These are phyloP conservation scores for Silybum marianum DNA, from an alignment of 129 eudicot species.

Conservation along the genomic window DNA sequence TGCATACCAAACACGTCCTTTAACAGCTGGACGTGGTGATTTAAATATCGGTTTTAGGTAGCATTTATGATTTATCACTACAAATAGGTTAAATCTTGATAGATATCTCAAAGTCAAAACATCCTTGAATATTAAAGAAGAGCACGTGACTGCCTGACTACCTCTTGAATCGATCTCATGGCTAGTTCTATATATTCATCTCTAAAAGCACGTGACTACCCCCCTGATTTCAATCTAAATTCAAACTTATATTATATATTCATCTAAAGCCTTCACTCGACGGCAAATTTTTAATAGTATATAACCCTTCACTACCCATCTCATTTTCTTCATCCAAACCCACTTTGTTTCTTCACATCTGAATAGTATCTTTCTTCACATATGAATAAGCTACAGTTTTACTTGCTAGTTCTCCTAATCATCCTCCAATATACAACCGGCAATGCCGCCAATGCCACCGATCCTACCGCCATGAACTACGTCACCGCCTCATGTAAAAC, in stretches of 20 bases:
- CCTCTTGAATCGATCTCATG: constrained; percentile 25
- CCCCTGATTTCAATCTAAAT: constrained; percentile 17
- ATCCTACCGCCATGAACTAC: constrained; percentile 44
- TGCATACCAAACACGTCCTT: no score
- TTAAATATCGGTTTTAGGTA: neutral
- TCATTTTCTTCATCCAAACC: constrained; percentile 20
- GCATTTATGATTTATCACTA: neutral
- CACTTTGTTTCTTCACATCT: neutral
- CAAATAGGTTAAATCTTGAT: constrained; percentile 7
- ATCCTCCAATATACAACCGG: constrained; percentile 22
- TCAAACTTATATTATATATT: constrained; percentile 1
- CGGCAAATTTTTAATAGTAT: constrained; percentile 10
- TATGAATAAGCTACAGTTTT: constrained; percentile 45
- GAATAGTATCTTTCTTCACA: neutral
- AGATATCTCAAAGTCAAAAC: constrained; percentile 29
- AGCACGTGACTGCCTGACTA: constrained; percentile 25
- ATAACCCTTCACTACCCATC: constrained; percentile 17
- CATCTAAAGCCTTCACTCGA: constrained; percentile 14
- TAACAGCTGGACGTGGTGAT: neutral
- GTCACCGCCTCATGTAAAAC: constrained; percentile 52
- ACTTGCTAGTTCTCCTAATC: constrained; percentile 41
- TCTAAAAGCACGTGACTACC: constrained; percentile 22
- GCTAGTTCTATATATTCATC: constrained; percentile 1
- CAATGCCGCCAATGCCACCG: constrained; percentile 19
- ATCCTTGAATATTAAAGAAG: constrained; percentile 26